phyloP scores from a whole-genome alignment of 371 early-diverging fungal genomes.

The Mucor mucedo region DNA sequence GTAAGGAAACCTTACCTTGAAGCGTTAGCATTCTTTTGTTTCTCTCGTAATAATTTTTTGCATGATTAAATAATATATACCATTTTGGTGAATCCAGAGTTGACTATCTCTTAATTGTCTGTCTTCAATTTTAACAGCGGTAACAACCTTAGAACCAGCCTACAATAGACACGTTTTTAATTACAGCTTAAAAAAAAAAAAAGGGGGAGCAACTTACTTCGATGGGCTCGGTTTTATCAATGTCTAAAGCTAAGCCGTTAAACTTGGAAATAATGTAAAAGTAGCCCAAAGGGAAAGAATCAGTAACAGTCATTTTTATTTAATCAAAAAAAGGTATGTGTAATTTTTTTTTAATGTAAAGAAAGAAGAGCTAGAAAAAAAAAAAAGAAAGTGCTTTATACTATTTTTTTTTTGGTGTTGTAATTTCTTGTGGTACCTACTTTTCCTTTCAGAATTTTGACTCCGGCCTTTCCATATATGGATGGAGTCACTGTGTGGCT shows the following conservation, averaged over 20 bases:
- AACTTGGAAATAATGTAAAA: constrained; percentile 47
- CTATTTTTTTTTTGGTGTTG: background rate
- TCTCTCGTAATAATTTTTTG: background rate
- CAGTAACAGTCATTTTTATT: constrained; percentile 35
- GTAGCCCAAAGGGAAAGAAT: constrained; percentile 49
- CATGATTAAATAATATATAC: constrained; percentile 17
- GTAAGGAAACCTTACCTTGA: constrained; percentile 41
- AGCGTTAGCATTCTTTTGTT: background rate
- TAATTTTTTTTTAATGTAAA: background rate
- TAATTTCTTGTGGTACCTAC: background rate
- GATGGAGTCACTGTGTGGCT: background rate
- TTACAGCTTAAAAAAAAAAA: constrained; percentile 1
- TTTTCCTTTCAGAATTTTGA: background rate
- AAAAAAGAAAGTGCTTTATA: background rate
- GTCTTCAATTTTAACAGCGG: constrained; percentile 20
- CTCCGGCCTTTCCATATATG: background rate
- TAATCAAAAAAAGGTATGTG: background rate
- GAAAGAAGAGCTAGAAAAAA: background rate
- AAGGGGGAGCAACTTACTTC: constrained; percentile 18
- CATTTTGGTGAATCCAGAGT: constrained; percentile 41
- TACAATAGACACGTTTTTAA: background rate
- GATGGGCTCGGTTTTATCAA: constrained; percentile 28
- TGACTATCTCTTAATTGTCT: constrained; percentile 31
- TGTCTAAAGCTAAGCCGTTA: constrained; percentile 44
- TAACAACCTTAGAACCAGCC: constrained; percentile 29